Conservation (phyloP, 345 rosid genomes). For the Eucalyptus decipiens region DNA sequence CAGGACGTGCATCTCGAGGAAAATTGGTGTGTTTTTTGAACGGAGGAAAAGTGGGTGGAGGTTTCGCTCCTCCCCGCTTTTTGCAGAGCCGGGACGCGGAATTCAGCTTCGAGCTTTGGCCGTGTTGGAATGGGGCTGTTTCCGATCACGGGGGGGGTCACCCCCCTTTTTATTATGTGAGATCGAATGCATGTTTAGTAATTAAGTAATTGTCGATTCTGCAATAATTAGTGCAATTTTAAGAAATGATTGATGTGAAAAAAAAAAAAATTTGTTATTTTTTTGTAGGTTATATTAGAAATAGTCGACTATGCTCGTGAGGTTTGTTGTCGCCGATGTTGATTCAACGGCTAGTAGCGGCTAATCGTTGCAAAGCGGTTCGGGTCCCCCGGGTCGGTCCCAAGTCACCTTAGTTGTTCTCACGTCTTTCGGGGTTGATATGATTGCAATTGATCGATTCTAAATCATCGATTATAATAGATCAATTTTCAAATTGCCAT, state of each 20-base stretch:
- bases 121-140: background rate
- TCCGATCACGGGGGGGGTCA: background rate
- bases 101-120: background rate
- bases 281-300: background rate
- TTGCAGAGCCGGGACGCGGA: background rate
- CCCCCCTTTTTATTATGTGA: background rate
- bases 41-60: background rate
- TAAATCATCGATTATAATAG: background rate
- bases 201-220: background rate
- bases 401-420: background rate
- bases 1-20: background rate
- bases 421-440: fast-evolving
- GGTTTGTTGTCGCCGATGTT: fast-evolving
- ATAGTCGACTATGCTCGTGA: fast-evolving
- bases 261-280: no score
- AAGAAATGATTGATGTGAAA: background rate
- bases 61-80: background rate
- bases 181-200: background rate
- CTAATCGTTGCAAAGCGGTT: background rate
- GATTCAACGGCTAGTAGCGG: background rate
- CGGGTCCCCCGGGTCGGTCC: fast-evolving
- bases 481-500: background rate
- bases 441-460: background rate
- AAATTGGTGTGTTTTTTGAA: background rate
- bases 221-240: background rate